Base-by-base conservation (phyloP, 768 basidiomycete species). In the Agaricus sinodeliciosus region DNA sequence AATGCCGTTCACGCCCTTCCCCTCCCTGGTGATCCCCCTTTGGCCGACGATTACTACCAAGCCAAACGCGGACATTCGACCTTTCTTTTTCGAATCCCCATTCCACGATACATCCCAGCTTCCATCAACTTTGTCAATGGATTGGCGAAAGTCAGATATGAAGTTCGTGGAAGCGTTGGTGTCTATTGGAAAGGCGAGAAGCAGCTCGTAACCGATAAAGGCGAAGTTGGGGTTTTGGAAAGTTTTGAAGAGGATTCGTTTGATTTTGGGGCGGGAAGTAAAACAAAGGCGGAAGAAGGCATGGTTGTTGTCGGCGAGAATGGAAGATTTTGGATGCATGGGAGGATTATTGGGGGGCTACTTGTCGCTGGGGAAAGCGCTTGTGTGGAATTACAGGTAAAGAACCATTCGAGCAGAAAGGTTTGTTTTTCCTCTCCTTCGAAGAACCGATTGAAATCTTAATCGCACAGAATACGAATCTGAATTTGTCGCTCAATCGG, bases 351-450 rank as follows among this genome's bases (percentile, higher is more conserved):
- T 19, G 85, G 81, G 31, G 81, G 77, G 7, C 67, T 85, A 12
- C 61, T 84, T 15, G 73, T 89, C 7, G 79, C 84, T 27, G 90
- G 90, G 8, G 79, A 82, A 60, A 79, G 78, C 55, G 83, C 78
- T 15, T 86, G 83, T 62, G 72, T 92, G 40, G 85, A 90, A 60
- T 67, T 93, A 49, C 81, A 85, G 57, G 83, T 92, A 44, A 90
- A 84, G 73, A 93, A 93, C 60, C 85, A 90, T 63, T 87, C 89
- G 1, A 69, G 71, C 47, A 88, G 86, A 69, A 90, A 85, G 84
- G 90, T 87, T 66, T 60, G 19, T 28, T 35, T 40, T 5, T 7
- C 9, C 15, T 19, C 9, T 27, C 9, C 39, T 45, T 52, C 4
- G 58, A 48, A 41, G 50, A 39, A 40, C 36, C 46, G 48, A 34